Evolutionary conservation across 495 filamentous ascomycete species (phyloP), one percentile per base, ranked within the genome.

Genomic region (Bathelium albidoporum): DNA sequence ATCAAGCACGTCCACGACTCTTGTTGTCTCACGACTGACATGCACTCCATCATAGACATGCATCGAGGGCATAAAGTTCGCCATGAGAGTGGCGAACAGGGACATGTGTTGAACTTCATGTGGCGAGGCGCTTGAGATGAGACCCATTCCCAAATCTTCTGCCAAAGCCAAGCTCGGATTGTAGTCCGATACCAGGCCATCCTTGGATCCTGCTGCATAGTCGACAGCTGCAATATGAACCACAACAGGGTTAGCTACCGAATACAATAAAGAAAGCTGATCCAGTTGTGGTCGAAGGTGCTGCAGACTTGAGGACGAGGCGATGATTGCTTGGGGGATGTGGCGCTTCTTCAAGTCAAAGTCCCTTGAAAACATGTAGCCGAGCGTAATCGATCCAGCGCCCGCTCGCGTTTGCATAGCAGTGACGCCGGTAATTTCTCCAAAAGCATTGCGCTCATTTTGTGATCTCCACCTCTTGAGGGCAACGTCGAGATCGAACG

Each of bases 41-140:
- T 83, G 85, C 41, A 98, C 83, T 53, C 94, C 94, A 72, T 98
- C 94, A 69, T 94, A 97, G 63, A 92, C 85, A 74, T 98, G 94
- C 29, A 97, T 81, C 0, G 89, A 89, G 7, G 94, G 94, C 59
- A 95, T 71, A 20, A 94, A 76, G 32, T 81, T 82, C 1, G 94
- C 88, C 44, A 96, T 77, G 16, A 97, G 73, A 1, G 91, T 97
- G 10, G 94, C 82, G 70, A 97, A 85, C 16, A 98, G 79, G 4
- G 93, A 82, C 87, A 97, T 97, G 75, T 98, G 95, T 80, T 98
- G 94, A 32, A 87, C 81, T 74, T 98, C 94, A 66, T 95, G 89
- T 29, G 85, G 84, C 29, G 91, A 97, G 29, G 84, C 84, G 69
- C 90, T 96, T 39, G 88, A 85, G 14, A 98, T 81, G 34, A 97